A percentile compares a stretch with the other conserved stretches of the same genome.
Conservation (phyloP, 768 basidiomycete species). For the Piloderma croceum region DNA sequence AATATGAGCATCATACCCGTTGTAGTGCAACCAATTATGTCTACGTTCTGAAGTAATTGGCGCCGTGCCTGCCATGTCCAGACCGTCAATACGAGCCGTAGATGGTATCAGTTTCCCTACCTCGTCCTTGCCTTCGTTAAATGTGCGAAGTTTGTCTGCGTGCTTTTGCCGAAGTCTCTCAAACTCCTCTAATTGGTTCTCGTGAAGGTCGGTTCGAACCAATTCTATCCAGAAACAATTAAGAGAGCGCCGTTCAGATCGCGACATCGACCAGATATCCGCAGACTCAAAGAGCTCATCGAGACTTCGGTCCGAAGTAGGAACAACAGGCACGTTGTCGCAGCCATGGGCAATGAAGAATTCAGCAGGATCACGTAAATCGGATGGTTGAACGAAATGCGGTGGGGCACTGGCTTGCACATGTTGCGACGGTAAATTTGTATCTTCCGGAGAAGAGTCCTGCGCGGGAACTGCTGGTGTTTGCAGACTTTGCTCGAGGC, state of each 20-base stretch:
- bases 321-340: constrained; percentile 31
- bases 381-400: constrained; percentile 6
- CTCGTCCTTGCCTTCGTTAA: constrained; percentile 46
- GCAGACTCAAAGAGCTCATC: constrained; percentile 29
- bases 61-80: constrained; percentile 43
- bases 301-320: constrained; percentile 32
- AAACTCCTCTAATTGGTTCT: constrained; percentile 36
- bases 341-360: constrained; percentile 38
- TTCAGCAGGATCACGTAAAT: constrained; percentile 20
- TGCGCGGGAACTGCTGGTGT: too few relatives aligned
- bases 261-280: constrained; percentile 52
- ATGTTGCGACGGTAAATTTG: too few relatives aligned
- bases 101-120: constrained; percentile 27
- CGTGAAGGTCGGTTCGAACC: constrained; percentile 28
- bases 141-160: constrained; percentile 31
- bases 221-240: constrained; percentile 43
- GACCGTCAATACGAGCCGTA: background rate
- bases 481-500: too few relatives aligned
- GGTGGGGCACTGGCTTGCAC: background rate
- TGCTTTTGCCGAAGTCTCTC: constrained; percentile 33
- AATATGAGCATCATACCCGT: constrained; percentile 42
- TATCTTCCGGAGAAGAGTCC: too few relatives aligned
- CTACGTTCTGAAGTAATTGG: constrained; percentile 44
- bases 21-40: constrained; percentile 74
- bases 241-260: constrained; percentile 40